These are phyloP conservation scores for Hemileccinum impolitum DNA, from an alignment of 768 basidiomycete genomes.

Conservation along the genomic window DNA sequence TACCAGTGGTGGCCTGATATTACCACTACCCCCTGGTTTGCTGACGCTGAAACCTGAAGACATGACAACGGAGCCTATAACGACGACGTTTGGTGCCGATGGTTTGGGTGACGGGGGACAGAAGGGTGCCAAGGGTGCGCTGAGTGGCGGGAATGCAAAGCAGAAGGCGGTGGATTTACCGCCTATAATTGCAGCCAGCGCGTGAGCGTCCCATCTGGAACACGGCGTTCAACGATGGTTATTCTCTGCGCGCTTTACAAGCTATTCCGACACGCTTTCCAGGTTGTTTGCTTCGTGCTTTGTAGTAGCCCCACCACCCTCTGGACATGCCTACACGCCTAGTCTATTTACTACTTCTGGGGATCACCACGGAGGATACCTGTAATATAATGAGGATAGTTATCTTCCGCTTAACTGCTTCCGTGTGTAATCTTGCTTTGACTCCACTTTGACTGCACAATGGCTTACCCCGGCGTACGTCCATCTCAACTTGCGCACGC, in stretches of 20 bases:
- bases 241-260: not conserved
- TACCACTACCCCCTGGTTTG: conserved; percentile 19
- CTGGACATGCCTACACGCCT: conserved; percentile 8
- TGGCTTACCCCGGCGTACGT: conserved; percentile 23
- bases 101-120: conserved; percentile 1
- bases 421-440: too few relatives aligned
- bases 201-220: too few relatives aligned
- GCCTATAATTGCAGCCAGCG: conserved; percentile 35
- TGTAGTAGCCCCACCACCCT: too few relatives aligned
- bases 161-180: conserved; percentile 31
- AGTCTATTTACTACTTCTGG: conserved; percentile 8
- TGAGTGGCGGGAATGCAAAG: conserved; percentile 15
- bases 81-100: conserved; percentile 14
- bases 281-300: not conserved
- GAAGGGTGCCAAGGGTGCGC: conserved; percentile 8
- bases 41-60: conserved; percentile 20
- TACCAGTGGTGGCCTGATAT: conserved; percentile 12
- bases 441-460: not conserved
- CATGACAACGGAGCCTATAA: conserved; percentile 17
- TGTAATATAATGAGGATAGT: conserved; percentile 33
- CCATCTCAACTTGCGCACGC: not conserved
- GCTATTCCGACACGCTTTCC: conserved; percentile 1
- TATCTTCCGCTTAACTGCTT: not conserved
- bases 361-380: conserved; percentile 28
- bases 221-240: not conserved